Percentiles rank a stretch among this genome's conserved stretches.
Evolutionary conservation across 2,329 filamentous ascomycete genomes (phyloP).

Genomic region (Aschersonia sp.): DNA sequence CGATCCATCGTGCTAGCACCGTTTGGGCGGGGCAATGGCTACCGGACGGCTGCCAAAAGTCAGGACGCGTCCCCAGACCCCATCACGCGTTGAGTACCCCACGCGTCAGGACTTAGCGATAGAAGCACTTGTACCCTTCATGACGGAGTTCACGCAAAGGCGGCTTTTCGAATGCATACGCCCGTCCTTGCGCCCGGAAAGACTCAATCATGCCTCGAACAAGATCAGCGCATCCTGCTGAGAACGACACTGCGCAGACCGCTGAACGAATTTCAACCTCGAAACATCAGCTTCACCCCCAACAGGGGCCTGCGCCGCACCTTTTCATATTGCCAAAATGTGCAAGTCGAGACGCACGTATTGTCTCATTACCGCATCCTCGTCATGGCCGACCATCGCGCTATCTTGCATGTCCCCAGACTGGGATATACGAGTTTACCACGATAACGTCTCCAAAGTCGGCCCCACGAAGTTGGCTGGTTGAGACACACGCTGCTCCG

Average conservation of each 20-base stretch:
- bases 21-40: too few species aligned
- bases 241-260: conserved; percentile 11
- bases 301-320: conserved; percentile 29
- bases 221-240: conserved; percentile 24
- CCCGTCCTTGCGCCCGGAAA: too few species aligned
- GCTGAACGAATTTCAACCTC: conserved; percentile 13
- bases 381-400: conserved; percentile 38
- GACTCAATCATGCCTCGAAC: conserved; percentile 31
- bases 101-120: not conserved
- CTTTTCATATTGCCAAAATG: conserved; percentile 48
- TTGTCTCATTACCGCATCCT: conserved; percentile 47
- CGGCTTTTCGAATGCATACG: too few species aligned
- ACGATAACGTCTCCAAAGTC: conserved; percentile 37
- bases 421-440: conserved; percentile 52
- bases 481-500: conserved; percentile 21
- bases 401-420: conserved; percentile 47
- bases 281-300: conserved; percentile 25
- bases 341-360: conserved; percentile 36
- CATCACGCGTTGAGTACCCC: not conserved
- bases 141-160: too few species aligned
- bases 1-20: too few species aligned
- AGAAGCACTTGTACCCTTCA: too few species aligned
- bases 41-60: too few species aligned
- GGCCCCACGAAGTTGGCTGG: conserved; percentile 47
- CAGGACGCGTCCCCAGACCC: not conserved